Conservation (phyloP, 2,329 filamentous ascomycete species). For the Alternaria tenuissima region DNA sequence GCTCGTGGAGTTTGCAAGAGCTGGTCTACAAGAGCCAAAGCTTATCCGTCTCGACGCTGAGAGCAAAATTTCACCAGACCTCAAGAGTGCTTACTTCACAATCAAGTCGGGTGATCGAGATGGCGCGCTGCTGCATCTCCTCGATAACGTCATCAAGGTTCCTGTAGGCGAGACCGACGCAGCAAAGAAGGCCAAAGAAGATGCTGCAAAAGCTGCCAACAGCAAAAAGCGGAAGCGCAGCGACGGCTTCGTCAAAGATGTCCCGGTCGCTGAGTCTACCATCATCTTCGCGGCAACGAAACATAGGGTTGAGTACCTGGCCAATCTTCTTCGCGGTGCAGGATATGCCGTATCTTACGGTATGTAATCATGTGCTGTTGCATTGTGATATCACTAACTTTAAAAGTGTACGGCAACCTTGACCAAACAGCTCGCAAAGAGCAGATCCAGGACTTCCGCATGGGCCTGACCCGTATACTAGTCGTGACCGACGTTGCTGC, state of each 20-base stretch:
- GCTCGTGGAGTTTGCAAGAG: slow-evolving; percentile 92
- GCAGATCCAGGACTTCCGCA: slow-evolving; percentile 89
- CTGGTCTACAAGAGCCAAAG: slow-evolving; percentile 89
- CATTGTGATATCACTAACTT: slow-evolving; percentile 7
- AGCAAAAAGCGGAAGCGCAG: slow-evolving; percentile 77
- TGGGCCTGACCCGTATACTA: slow-evolving; percentile 84
- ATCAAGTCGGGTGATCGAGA: slow-evolving; percentile 95
- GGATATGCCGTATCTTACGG: slow-evolving; percentile 88
- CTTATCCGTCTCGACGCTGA: slow-evolving; percentile 92
- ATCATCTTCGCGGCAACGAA: slow-evolving; percentile 96
- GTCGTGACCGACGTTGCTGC: slow-evolving; percentile 97
- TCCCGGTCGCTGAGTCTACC: slow-evolving; percentile 87
- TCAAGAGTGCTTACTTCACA: slow-evolving; percentile 95
- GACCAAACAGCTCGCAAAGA: slow-evolving; percentile 93
- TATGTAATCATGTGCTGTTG: slow-evolving; percentile 17
- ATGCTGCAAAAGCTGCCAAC: slow-evolving; percentile 54
- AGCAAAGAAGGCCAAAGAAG: slow-evolving; percentile 55
- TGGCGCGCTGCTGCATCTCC: slow-evolving; percentile 84
- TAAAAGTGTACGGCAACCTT: slow-evolving; percentile 81
- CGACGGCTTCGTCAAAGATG: slow-evolving; percentile 66
- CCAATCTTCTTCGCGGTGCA: slow-evolving; percentile 76
- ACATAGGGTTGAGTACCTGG: slow-evolving; percentile 95
- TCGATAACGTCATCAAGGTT: slow-evolving; percentile 93
- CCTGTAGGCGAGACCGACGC: slow-evolving; percentile 71
- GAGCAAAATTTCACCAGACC: slow-evolving; percentile 92